Evolutionary conservation across 2,329 filamentous ascomycete genomes (phyloP), one percentile per base, ranked within the genome.

Genomic region (Huntiella decipiens): DNA sequence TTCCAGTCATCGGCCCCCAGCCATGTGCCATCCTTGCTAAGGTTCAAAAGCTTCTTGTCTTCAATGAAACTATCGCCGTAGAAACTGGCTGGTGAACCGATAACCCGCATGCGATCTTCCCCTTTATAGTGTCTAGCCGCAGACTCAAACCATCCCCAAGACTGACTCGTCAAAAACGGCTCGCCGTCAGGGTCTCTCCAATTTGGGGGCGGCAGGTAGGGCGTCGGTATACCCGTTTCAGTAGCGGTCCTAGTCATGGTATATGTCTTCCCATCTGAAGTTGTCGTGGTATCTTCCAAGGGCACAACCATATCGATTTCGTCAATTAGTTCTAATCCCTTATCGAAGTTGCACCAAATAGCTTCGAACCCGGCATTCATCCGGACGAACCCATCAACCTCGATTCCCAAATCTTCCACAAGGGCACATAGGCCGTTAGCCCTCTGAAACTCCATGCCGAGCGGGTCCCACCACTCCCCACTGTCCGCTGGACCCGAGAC

Each of bases 301-400:
- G 66, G 67, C 12, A 61, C 64, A 16, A 66, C 67, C 2, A 68
- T 61, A 50, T 70, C 68, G 12, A 67, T 50, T 47, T 62, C 61
- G 38, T 59, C 63, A 16, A 68, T 54, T 41, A 70, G 51, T 44
- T 60, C 55, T 44, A 68, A 51, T 13, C 61, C 65, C 7, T 61
- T 60, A 46, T 63, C 54, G 44, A 70, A 70, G 48, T 69, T 60
- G 51, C 67, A 70, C 66, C 66, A 68, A n/a, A 69, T 67, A 53
- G 68, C 55, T 55, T 70, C 66, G 48, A 70, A 70, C 3, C 65
- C 66, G 10, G 66, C 63, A 52, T 70, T 68, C 66, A 70, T 70
- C 47, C 66, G 59, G 37, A 70, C 62, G 33, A 69, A 56, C 2
- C 64, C 67, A 52, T 72, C 67, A 31, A 65, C 63, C 4, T 67